Base-by-base conservation (phyloP, 768 basidiomycete species). In the Lanmaoa pseudosensibilis region DNA sequence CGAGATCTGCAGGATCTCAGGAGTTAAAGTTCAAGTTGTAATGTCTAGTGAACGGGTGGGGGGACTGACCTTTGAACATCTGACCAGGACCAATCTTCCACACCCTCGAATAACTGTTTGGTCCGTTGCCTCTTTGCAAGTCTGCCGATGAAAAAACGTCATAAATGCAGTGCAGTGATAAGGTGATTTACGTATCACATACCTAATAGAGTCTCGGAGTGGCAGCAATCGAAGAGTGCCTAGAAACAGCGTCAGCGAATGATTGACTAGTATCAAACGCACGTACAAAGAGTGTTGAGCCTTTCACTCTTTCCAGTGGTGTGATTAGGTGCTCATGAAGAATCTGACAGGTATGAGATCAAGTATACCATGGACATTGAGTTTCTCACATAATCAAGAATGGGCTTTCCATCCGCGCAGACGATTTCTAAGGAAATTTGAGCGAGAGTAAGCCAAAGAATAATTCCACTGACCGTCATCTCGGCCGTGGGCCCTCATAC, bases 401-500 rank as follows among this genome's bases (percentile, higher is more conserved):
- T 72, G 2, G 57, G 58, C 2, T 49, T 50, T 11, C 58, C 67
- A 30, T 62, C 59, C 0, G 65, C 62, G 5, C 46, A 34, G 34
- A 69, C 46, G 2, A 68, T 68, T 41, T 67, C 67, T 68, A 37
- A 48, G 10, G 21, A 15, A 33, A 11, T 5, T 9, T 58, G 38
- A 61, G 47, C 23, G 19, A 23, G 18, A 1, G 7, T 23, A 16
- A 53, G 40, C 9, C n/a, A 6, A 25, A 19, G 4, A 37, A 34
- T 3, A 18, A 34, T 3, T 19, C 21, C 7, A 50, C 62, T 55
- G 2, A 82, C 83, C 80, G 65, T 79, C 79, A 53, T 83, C 79
- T 50, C 66, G 63, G 2, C 80, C 77, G 50, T 82, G 78, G n/a
- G 79, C 76, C 56, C 83, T 81, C 19, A 55, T 67, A 5, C 52